A percentile compares a stretch with the other conserved stretches of the same genome.
These are phyloP conservation scores for Meyerozyma elateridarum DNA, from an alignment of 1,139 yeast species.

Conservation along the genomic window DNA sequence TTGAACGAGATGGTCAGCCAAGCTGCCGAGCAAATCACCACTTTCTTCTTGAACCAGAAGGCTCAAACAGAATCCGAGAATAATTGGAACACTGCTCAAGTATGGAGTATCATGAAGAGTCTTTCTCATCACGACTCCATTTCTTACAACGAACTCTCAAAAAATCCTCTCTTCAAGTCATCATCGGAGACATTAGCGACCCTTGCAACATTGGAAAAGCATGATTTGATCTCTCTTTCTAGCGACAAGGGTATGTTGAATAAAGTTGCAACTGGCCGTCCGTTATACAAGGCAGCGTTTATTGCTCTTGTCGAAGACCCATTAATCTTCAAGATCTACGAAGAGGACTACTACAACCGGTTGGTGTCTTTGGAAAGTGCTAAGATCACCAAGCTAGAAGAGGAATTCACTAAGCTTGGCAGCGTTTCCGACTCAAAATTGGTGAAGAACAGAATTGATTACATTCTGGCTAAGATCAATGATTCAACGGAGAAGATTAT, in stretches of 20 bases:
- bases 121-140: slow-evolving; percentile 48
- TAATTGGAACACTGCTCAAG: slow-evolving; percentile 74
- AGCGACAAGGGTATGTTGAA: slow-evolving; percentile 73
- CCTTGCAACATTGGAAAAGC: slow-evolving; percentile 68
- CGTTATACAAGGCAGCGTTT: slow-evolving; percentile 81
- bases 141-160: slow-evolving; percentile 47
- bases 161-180: slow-evolving; percentile 62
- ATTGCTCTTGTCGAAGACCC: slow-evolving; percentile 54
- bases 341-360: slow-evolving; percentile 52
- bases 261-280: slow-evolving; percentile 73
- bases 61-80: slow-evolving; percentile 20
- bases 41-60: slow-evolving; percentile 57
- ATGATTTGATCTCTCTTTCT: slow-evolving; percentile 65
- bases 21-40: slow-evolving; percentile 83
- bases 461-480: slow-evolving; percentile 61
- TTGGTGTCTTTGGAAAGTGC: slow-evolving; percentile 57
- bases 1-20: slow-evolving; percentile 74
- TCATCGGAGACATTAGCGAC: slow-evolving; percentile 46
- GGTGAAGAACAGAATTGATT: slow-evolving; percentile 58
- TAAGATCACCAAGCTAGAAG: slow-evolving; percentile 62
- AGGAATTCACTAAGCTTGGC: slow-evolving; percentile 60
- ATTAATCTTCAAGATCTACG: slow-evolving; percentile 56
- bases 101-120: slow-evolving; percentile 75
- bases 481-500: slow-evolving; percentile 47
- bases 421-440: slow-evolving; percentile 39